These are phyloP conservation scores for Chalciporus sp. DNA, from an alignment of 1,284 basidiomycete genomes.

Conservation along the genomic window DNA sequence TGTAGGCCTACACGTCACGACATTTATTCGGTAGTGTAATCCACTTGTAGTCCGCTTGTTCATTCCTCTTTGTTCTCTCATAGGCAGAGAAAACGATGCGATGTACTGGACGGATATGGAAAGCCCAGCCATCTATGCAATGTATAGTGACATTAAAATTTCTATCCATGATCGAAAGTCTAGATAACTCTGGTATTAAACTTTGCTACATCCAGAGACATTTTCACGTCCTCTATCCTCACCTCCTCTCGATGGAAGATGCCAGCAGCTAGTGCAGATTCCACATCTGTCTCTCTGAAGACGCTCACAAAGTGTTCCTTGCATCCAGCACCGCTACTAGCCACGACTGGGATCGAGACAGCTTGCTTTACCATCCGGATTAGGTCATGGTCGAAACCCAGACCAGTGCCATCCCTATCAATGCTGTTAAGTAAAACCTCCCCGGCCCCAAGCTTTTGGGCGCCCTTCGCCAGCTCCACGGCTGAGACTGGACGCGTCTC, in stretches of 20 bases:
- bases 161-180: not conserved
- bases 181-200: slow-evolving; percentile 51
- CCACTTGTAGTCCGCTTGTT: slow-evolving; percentile 15
- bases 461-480: slow-evolving; percentile 88
- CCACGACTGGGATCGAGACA: slow-evolving; percentile 92
- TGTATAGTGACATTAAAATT: not conserved
- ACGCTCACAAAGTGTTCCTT: slow-evolving; percentile 86
- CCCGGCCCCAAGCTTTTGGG: slow-evolving; percentile 89
- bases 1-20: slow-evolving; percentile 34
- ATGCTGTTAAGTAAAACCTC: slow-evolving; percentile 97
- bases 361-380: slow-evolving; percentile 74
- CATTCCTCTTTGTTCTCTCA: slow-evolving; percentile 1
- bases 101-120: not conserved
- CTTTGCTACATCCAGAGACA: slow-evolving; percentile 48
- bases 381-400: slow-evolving; percentile 91
- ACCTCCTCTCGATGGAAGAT: slow-evolving; percentile 97
- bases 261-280: slow-evolving; percentile 95
- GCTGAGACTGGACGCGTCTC: slow-evolving; percentile 90
- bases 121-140: not conserved
- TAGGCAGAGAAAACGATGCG: not conserved
- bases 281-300: slow-evolving; percentile 78
- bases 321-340: slow-evolving; percentile 90
- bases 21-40: slow-evolving; percentile 36
- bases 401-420: slow-evolving; percentile 92
- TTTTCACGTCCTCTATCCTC: slow-evolving; percentile 71